phyloP scores from a whole-genome alignment of 2,329 filamentous ascomycete species.

The Leptographium lundbergii region DNA sequence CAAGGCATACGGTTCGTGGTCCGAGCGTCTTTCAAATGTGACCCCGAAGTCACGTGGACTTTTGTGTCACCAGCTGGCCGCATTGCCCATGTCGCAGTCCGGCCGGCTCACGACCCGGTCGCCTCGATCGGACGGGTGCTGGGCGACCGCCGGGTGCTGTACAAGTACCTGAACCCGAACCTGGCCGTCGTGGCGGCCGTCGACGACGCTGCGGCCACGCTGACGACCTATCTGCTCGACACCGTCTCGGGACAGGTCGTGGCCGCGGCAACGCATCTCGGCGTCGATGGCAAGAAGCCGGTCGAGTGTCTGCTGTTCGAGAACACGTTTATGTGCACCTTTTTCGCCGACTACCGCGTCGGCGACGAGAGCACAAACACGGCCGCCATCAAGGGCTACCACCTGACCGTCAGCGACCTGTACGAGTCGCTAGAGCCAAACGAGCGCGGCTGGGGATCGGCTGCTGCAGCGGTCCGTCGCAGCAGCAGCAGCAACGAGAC shows the following conservation, averaged over 20 bases:
- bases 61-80: slow-evolving; percentile 53
- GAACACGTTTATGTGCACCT: slow-evolving; percentile 90
- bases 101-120: slow-evolving; percentile 68
- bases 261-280: slow-evolving; percentile 54
- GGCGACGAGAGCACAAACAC: slow-evolving; percentile 28
- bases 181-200: slow-evolving; percentile 62
- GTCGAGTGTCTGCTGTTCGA: slow-evolving; percentile 74
- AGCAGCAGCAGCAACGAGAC: not conserved
- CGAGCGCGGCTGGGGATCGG: slow-evolving; percentile 58
- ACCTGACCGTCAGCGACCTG: slow-evolving; percentile 74
- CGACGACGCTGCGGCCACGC: slow-evolving; percentile 40
- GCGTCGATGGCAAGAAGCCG: slow-evolving; percentile 60
- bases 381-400: slow-evolving; percentile 63
- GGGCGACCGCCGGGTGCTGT: slow-evolving; percentile 81
- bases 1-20: slow-evolving; percentile 41
- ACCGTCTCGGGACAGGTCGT: slow-evolving; percentile 74
- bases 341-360: slow-evolving; percentile 50
- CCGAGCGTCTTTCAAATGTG: slow-evolving; percentile 21
- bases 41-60: slow-evolving; percentile 51
- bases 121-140: slow-evolving; percentile 92
- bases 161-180: slow-evolving; percentile 94
- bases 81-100: slow-evolving; percentile 54
- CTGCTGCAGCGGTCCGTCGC: not conserved
- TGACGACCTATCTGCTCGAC: slow-evolving; percentile 71
- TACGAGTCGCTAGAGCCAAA: slow-evolving; percentile 79